phyloP scores from a whole-genome alignment of 1,284 basidiomycete genomes.

The Leccinum subfulvum region DNA sequence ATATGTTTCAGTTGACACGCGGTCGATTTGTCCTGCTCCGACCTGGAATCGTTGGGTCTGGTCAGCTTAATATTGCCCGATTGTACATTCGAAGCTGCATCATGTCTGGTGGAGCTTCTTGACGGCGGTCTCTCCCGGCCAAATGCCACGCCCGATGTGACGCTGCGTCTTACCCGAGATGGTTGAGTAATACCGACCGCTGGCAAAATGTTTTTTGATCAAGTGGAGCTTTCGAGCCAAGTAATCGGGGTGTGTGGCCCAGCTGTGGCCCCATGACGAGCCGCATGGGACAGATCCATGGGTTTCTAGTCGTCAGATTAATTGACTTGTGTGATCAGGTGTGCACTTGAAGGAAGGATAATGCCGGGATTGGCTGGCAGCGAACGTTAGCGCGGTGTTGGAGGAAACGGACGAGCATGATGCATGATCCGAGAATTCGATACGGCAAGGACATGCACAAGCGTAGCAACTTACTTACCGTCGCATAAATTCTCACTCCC shows the following conservation, averaged over 20 bases:
- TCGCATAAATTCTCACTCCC: constrained; percentile 29
- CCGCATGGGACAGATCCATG: background rate
- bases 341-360: background rate
- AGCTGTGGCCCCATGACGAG: background rate
- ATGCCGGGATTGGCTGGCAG: background rate
- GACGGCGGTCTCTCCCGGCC: background rate
- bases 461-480: background rate
- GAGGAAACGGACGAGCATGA: constrained; percentile 22
- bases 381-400: background rate
- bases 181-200: background rate
- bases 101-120: background rate
- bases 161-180: background rate
- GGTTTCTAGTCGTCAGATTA: background rate
- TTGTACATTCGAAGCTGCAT: background rate
- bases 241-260: background rate
- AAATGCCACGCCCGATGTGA: background rate
- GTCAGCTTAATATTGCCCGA: background rate
- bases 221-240: constrained; percentile 15
- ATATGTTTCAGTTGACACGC: constrained; percentile 21
- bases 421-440: constrained; percentile 26
- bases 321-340: background rate
- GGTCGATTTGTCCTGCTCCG: background rate
- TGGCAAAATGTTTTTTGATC: background rate
- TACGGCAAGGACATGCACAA: constrained; percentile 13
- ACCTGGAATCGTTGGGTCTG: background rate